Evolutionary conservation across 2,329 filamentous ascomycete species (phyloP).

Genomic region (Botrytis medusae): DNA sequence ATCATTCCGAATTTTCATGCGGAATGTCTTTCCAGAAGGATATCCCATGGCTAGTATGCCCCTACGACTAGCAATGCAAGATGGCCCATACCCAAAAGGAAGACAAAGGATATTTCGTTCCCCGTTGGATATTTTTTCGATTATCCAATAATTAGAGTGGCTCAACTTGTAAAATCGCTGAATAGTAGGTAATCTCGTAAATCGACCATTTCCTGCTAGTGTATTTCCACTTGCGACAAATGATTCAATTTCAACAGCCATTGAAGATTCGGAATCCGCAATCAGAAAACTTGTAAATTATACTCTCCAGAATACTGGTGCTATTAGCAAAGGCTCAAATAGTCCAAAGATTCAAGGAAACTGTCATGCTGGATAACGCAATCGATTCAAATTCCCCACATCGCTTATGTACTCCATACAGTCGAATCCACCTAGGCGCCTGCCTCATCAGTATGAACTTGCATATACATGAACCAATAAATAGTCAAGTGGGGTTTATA

Average conservation of each 20-base stretch:
- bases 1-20: no score
- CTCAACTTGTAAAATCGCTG: no score
- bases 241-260: not conserved
- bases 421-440: not conserved
- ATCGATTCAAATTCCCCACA: not conserved
- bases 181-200: no score
- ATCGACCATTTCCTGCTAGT: not conserved
- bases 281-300: not conserved
- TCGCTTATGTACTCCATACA: not conserved
- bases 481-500: not conserved
- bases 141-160: no score
- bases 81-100: no score
- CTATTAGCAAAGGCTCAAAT: not conserved
- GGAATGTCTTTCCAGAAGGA: no score
- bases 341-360: not conserved
- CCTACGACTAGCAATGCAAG: no score
- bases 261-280: not conserved
- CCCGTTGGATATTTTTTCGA: no score
- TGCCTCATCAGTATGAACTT: not conserved
- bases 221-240: not conserved
- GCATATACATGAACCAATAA: not conserved
- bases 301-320: no score
- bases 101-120: no score
- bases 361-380: not conserved
- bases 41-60: no score